Conservation (phyloP, 2,329 filamentous ascomycete species). For the Beauveria varroae region DNA sequence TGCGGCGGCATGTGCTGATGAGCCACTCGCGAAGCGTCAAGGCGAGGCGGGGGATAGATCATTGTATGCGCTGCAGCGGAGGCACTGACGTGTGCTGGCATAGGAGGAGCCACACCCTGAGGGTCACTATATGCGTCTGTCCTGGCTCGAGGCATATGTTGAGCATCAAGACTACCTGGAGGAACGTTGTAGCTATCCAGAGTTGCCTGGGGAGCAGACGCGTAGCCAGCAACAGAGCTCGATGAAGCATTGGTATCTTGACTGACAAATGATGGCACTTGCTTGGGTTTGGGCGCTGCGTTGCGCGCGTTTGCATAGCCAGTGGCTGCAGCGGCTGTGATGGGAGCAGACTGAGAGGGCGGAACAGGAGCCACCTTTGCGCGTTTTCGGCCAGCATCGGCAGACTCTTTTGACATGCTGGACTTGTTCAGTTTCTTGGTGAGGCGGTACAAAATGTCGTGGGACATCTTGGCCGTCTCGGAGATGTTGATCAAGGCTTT, state of each 20-base stretch:
- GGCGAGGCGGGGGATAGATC: background rate
- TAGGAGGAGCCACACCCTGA: background rate
- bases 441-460: slow-evolving; percentile 25
- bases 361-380: background rate
- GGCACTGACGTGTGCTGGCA: background rate
- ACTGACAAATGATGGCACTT: background rate
- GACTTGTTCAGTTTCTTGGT: slow-evolving; percentile 20
- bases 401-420: background rate
- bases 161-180: background rate
- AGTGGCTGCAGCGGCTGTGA: background rate
- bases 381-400: slow-evolving; percentile 5
- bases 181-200: background rate
- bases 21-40: background rate
- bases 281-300: background rate
- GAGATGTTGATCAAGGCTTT: slow-evolving; percentile 24
- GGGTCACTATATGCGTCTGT: background rate
- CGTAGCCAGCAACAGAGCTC: background rate
- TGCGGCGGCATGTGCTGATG: background rate
- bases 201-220: background rate
- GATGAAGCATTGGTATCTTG: background rate
- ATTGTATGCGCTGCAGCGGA: background rate
- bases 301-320: background rate
- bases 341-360: background rate
- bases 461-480: slow-evolving; percentile 27
- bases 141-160: background rate